Evolutionary conservation across 1,284 basidiomycete species (phyloP), one percentile per base, ranked within the genome.

Genomic region (Moniliophthora roreri): DNA sequence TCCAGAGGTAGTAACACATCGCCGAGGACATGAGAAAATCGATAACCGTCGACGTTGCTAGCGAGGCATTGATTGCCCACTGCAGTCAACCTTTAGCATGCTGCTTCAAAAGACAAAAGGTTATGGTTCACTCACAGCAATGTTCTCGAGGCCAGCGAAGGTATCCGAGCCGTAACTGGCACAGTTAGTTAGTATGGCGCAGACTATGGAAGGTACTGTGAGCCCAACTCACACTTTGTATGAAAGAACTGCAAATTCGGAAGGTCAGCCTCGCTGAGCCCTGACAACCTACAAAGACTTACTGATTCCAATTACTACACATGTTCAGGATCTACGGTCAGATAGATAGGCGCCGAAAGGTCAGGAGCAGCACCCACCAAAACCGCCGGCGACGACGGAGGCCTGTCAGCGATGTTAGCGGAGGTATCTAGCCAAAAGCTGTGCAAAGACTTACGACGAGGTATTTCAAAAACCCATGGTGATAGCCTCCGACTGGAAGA

Each of bases 1-100:
- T 77, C 41, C 63, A 59, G 9, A 81, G 63, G 53, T 80, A 80
- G 52, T 66, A 80, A 58, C 73, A 79, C 72, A 81, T 76, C 9
- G 75, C 69, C 6, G 61, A 58, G 2, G 78, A 63, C 52, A 81
- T 75, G 32, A 75, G 62, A 48, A 80, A 71, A 52, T 81, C 79
- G 40, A 76, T 79, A 8, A 64, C 48, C 2, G 78, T 75, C 2
- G 73, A 66, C 0, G 72, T 65, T 8, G 70, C 70, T 8, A 81
- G 66, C 3, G 73, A 71, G 40, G 67, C 61, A 47, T 69, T 66
- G 55, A 79, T 68, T 1, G 68, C 65, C 75, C 75, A 78, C 73
- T 77, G 35, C 7, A 37, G 28, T 11, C 18, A 36, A 39, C 44
- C 2, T 49, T 36, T 34, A 53, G 2, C 16, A n/a, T n/a, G 16